Evolutionary conservation across 805 yeast genomes (phyloP).

Genomic region (Metschnikowia drakensbergensis): DNA sequence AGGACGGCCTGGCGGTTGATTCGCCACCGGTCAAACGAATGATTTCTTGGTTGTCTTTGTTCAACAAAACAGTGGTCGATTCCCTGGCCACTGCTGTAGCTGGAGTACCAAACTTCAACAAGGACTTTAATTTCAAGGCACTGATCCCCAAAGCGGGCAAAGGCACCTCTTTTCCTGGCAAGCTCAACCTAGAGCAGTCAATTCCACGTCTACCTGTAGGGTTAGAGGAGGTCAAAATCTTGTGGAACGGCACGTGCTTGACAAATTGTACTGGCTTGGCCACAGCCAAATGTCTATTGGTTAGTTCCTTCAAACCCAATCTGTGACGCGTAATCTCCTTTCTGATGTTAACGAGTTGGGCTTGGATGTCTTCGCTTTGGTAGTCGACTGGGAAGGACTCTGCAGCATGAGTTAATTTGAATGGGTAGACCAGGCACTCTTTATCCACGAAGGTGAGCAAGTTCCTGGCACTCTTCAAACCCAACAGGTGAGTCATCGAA

Average conservation of each 20-base stretch:
- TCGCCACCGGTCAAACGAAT: slow-evolving; percentile 80
- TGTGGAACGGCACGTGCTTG: slow-evolving; percentile 67
- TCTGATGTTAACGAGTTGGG: slow-evolving; percentile 44
- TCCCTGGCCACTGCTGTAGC: slow-evolving; percentile 68
- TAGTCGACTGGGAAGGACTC: slow-evolving; percentile 54
- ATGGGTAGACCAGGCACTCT: slow-evolving; percentile 81
- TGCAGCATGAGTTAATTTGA: slow-evolving; percentile 74
- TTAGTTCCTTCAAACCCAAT: slow-evolving; percentile 75
- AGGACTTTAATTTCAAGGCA: slow-evolving; percentile 60
- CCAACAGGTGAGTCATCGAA: slow-evolving; percentile 74
- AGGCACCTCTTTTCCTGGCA: slow-evolving; percentile 74
- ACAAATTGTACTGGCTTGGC: slow-evolving; percentile 70
- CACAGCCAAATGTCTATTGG: slow-evolving; percentile 74
- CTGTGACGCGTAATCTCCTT: slow-evolving; percentile 57
- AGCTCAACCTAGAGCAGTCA: slow-evolving; percentile 60
- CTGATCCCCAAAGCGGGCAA: slow-evolving; percentile 71
- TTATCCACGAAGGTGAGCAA: slow-evolving; percentile 69
- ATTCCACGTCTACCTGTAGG: slow-evolving; percentile 65
- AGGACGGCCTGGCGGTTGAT: slow-evolving; percentile 66
- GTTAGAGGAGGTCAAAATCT: slow-evolving; percentile 58
- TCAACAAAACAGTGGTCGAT: slow-evolving; percentile 66
- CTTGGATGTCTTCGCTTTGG: slow-evolving; percentile 28
- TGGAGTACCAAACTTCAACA: slow-evolving; percentile 50
- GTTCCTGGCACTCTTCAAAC: slow-evolving; percentile 68
- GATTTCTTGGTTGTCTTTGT: slow-evolving; percentile 49